Base-by-base conservation (phyloP, 139 green algal species). In the Coccomyxa sp. region DNA sequence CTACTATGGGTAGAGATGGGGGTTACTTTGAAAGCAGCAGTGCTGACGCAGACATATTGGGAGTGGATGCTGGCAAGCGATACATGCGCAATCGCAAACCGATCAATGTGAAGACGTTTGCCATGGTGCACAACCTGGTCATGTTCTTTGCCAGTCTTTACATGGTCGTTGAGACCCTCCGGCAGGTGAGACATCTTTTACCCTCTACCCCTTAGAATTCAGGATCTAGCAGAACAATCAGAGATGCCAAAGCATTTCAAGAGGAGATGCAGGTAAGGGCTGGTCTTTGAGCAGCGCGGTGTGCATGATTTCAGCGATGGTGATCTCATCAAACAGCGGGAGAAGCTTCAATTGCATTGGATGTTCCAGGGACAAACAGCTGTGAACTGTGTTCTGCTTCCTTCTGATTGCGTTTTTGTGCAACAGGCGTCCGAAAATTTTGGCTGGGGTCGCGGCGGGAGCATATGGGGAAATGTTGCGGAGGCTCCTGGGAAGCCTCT, bases 81-180 rank as follows among this genome's bases (percentile, higher is more conserved):
- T 13, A 88, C 78, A 91, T 91, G 88, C n/a, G n/a, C 11, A 60
- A 87, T 32, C 83, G 88, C 31, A 60, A 87, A 59, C 81, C 88
- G 0, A 45, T 90, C 16, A 84, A 87, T 30, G 28, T 91, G 28
- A 88, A 88, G 79, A 21, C 13, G 27, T 84, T 90, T 59, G 74
- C 84, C 13, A 51, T 82, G 18, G 23, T 89, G 31, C 88, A 91
- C 82, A 91, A 91, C 81, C 11, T 79, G 23, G 31, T 90, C 66
- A 83, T 91, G 32, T 87, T 87, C 71, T 57, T 58, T 12, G 83
- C 88, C 28, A 85, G 75, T 30, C 38, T 87, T 27, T 90, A 87
- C 71, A 90, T 90, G 86, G 63, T 81, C 81, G 31, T 87, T 7
- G 88, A 88, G 58, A 88, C 81, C 16, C 4, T 87, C n/a, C 9